A percentile compares a stretch with the other conserved stretches of the same genome.
These are phyloP conservation scores for Trametes meyenii DNA, from an alignment of 768 basidiomycete species.

Conservation along the genomic window DNA sequence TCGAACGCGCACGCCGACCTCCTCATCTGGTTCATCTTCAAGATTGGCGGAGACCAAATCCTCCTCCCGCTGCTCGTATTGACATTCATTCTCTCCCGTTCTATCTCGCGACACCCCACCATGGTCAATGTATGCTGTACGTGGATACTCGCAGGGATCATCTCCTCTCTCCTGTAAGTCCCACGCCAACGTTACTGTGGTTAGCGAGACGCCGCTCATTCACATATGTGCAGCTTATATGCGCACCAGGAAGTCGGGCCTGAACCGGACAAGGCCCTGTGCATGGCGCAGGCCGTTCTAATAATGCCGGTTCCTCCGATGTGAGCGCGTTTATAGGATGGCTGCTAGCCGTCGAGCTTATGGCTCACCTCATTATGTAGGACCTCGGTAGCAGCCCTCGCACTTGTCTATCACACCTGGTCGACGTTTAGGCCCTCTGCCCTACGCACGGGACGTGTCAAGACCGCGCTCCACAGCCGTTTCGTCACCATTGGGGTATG, in stretches of 20 bases:
- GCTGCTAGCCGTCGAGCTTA: too few species aligned
- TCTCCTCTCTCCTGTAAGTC: conserved; percentile 48
- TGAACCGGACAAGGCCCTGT: conserved; percentile 43
- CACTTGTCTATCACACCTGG: conserved; percentile 23
- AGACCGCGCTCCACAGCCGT: not conserved
- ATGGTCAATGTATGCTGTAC: conserved; percentile 51
- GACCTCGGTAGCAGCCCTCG: conserved; percentile 20
- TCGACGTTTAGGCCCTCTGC: conserved; percentile 11
- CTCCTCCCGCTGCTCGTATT: conserved; percentile 46
- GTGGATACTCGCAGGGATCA: conserved; percentile 50
- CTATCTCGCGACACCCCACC: conserved; percentile 42
- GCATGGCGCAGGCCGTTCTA: conserved; percentile 48
- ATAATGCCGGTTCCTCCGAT: conserved; percentile 31
- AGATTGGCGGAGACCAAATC: conserved; percentile 49
- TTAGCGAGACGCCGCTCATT: not conserved
- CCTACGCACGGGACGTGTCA: not conserved
- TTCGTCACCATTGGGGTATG: conserved; percentile 9
- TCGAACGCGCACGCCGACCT: conserved; percentile 35
- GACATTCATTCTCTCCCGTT: conserved; percentile 47
- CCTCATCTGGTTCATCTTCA: conserved; percentile 46
- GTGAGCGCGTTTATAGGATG: conserved; percentile 9
- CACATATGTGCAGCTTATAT: conserved; percentile 37
- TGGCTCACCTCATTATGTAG: not conserved
- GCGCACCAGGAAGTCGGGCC: conserved; percentile 39
- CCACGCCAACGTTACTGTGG: not conserved